These are phyloP conservation scores for Sambucus nigra DNA, from an alignment of 129 eudicot species.

Conservation along the genomic window DNA sequence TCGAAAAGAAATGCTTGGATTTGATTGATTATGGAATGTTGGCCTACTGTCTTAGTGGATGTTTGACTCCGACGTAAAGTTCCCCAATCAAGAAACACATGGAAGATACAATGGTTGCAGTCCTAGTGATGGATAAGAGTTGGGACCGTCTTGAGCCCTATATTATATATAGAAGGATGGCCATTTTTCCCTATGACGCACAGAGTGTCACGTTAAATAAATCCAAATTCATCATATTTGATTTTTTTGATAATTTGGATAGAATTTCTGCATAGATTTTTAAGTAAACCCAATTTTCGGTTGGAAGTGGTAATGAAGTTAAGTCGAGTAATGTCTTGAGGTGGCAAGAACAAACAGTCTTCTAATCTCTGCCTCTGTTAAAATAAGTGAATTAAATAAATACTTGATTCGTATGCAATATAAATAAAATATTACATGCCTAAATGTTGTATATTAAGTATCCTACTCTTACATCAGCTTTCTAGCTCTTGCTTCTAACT, in stretches of 20 bases:
- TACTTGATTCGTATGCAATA: neutral
- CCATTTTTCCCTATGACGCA: conserved; percentile 72
- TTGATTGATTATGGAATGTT: no score
- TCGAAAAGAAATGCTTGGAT: no score
- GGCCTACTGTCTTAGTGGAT: no score
- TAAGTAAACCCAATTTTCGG: conserved; percentile 24
- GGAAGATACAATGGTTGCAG: conserved; percentile 97
- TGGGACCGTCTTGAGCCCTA: conserved; percentile 39
- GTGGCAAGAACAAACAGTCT: conserved; percentile 78
- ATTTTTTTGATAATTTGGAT: conserved; percentile 21
- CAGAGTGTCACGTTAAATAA: conserved; percentile 56
- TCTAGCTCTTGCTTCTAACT: no score
- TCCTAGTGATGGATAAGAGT: conserved; percentile 68
- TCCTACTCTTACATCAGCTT: no score
- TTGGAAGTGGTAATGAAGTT: conserved; percentile 30
- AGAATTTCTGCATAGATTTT: conserved; percentile 31
- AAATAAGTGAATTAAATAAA: conserved; percentile 5
- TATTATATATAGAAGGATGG: conserved; percentile 65
- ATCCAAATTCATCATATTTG: conserved; percentile 20
- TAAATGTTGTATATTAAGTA: neutral
- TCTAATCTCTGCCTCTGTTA: conserved; percentile 78
- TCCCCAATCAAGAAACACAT: conserved; percentile 78
- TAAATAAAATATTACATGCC: neutral
- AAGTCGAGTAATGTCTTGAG: conserved; percentile 60
- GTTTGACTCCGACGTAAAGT: no score